These are phyloP conservation scores for Saccharomycopsis sp. DNA, from an alignment of 805 yeast species.

Conservation along the genomic window DNA sequence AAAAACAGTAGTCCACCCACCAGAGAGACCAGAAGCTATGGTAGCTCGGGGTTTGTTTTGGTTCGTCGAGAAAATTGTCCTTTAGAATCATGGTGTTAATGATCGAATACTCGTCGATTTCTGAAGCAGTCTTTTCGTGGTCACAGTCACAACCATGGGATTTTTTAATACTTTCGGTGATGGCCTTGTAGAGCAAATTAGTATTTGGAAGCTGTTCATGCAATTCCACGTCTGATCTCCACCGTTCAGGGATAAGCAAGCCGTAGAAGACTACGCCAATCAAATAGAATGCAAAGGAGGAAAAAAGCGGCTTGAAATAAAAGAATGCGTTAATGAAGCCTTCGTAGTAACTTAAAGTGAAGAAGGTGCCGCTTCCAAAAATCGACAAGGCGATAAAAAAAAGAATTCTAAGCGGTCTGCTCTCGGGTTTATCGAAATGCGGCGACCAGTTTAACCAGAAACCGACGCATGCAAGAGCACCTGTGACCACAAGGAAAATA, in stretches of 20 bases:
- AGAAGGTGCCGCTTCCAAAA: constrained; percentile 63
- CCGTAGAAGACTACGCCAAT: constrained; percentile 86
- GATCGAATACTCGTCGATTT: constrained; percentile 22
- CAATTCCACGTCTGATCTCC: constrained; percentile 62
- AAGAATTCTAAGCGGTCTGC: constrained; percentile 68
- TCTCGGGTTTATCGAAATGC: constrained; percentile 79
- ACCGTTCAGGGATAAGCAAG: constrained; percentile 81
- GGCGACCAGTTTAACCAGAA: constrained; percentile 88
- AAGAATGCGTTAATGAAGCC: constrained; percentile 47
- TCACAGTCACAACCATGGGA: not conserved
- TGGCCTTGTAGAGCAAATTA: constrained; percentile 19
- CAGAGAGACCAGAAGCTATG: constrained; percentile 50
- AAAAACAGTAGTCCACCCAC: constrained; percentile 76
- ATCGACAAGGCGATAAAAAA: constrained; percentile 76
- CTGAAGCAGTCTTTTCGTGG: constrained; percentile 24
- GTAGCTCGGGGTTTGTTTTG: constrained; percentile 30
- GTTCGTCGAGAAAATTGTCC: constrained; percentile 38
- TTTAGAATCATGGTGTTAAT: constrained; percentile 18
- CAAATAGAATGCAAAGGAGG: constrained; percentile 68
- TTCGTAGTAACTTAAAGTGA: constrained; percentile 46
- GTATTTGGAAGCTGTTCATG: constrained; percentile 37
- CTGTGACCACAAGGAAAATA: constrained; percentile 53
- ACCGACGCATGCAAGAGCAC: constrained; percentile 64
- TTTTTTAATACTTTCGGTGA: constrained; percentile 10
- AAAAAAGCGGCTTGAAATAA: constrained; percentile 62